Base-by-base conservation (phyloP, 192 early-diverging fungal species). In the Backusella tuberculispora region DNA sequence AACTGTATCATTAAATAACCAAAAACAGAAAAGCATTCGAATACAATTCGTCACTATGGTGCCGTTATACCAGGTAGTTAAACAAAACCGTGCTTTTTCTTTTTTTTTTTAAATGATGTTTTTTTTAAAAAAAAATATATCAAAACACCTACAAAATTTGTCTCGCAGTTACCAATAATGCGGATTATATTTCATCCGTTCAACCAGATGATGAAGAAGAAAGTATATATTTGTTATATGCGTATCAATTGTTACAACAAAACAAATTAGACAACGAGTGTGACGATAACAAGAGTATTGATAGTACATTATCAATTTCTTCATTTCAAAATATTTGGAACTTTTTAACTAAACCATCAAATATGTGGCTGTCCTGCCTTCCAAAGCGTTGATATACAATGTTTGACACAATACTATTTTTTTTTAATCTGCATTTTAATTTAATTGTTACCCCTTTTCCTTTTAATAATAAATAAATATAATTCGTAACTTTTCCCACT, bases 151-250 rank as follows among this genome's bases (percentile, higher is more conserved):
- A 34, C 29, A 34, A 34, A 34, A 34, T 63, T 34, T 72, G 40
- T 72, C 26, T 53, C 29, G 34, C 29, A n/a, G 29, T 34, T 34
- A 40, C 38, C 38, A 21, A 74, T 44, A 44, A 38, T 17, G 66
- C 68, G 29, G 65, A 66, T 46, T 38, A 69, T 60, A 70, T 50
- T 19, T 50, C 77, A 0, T 74, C 77, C 0, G 53, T 78, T 29
- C 43, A 42, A 41, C 77, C 68, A 68, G 65, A 78, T 74, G 77
- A 74, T 21, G 73, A 78, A 40, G 77, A 78, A 37, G 73, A 74
- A 66, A 67, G 72, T 6, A 48, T 78, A 14, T 78, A 78, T 66
- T 63, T 79, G 9, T 60, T 66, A 13, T 74, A 73, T 73, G 71
- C 69, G 12, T 66, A 69, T 12, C 73, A 79, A 70, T 66, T 74